Evolutionary conservation across 2,329 filamentous ascomycete species (phyloP), one percentile per base, ranked within the genome.

Genomic region (Cyphellophora attinorum): DNA sequence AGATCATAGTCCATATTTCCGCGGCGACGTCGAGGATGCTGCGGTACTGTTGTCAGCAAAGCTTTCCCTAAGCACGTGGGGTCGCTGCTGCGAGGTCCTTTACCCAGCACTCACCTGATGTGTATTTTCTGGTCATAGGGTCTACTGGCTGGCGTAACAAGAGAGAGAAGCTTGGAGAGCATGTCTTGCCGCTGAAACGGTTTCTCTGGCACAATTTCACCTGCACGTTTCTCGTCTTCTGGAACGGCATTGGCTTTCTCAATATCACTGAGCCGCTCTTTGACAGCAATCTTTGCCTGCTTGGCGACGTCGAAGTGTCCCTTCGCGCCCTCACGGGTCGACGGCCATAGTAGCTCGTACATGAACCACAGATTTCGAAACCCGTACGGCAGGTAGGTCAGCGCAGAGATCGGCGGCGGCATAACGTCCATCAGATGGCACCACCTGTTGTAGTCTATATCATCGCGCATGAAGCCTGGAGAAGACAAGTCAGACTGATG

Each of bases 361-460:
- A 42, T 23, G 12, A 40, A 40, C n/a, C 37, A 40, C 4, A 40
- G 38, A 13, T 16, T 35, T 5, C 34, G 40, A 13, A 43, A 36
- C 11, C 40, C 40, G 8, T 29, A 43, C 1, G 40, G 40, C 14
- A 43, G 28, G 19, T 43, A 37, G 15, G 18, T 38, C 16, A 43
- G 12, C 5, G 37, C 33, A 5, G 37, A 34, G 15, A 37, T 29
- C 2, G 40, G 37, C 14, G 37, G 37, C 6, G 40, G 40, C 40
- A 43, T 43, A 6, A 37, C 31, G 16, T 44, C 42, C 42, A 45
- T 45, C 13, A 45, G 25, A 15, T 37, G 35, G 27, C 42, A 45
- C 40, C 42, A 45, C 8, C 40, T 37, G 30, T 42, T 42, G 30
- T 45, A 43, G 35, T 45, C 42, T 27, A 43, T 41, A 33, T 41